A percentile compares a stretch with the other conserved stretches of the same genome.
These are phyloP conservation scores for Brassica balearica DNA, from an alignment of 441 rosid genomes.

Conservation along the genomic window DNA sequence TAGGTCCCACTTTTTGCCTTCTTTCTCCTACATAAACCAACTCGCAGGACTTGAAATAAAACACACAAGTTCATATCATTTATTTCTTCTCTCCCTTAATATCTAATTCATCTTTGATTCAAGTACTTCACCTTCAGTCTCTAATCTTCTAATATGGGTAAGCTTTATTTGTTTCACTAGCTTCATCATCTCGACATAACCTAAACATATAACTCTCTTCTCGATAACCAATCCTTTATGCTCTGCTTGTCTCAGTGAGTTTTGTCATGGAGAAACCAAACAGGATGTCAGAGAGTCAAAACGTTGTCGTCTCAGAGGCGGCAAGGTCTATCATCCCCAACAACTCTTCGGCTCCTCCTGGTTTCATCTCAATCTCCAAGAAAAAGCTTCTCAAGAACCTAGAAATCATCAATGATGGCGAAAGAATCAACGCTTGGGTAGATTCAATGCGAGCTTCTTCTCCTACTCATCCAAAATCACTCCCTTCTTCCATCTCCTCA, in stretches of 20 bases:
- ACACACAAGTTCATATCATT: slow-evolving; percentile 1
- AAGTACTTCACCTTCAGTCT: too few relatives aligned
- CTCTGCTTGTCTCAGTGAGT: slow-evolving; percentile 31
- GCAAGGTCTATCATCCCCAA: slow-evolving; percentile 36
- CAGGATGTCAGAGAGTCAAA: slow-evolving; percentile 30
- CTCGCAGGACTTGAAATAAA: neutral
- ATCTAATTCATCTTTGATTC: too few relatives aligned
- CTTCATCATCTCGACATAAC: neutral
- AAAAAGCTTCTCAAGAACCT: slow-evolving; percentile 64
- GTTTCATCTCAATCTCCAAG: slow-evolving; percentile 14
- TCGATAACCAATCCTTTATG: neutral
- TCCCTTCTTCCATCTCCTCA: slow-evolving; percentile 45
- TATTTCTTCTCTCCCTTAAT: neutral
- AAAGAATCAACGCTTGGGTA: slow-evolving; percentile 77
- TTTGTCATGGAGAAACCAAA: slow-evolving; percentile 36
- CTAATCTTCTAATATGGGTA: neutral
- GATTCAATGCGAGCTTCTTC: slow-evolving; percentile 93
- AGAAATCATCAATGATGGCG: slow-evolving; percentile 67
- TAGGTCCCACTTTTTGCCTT: slow-evolving; percentile 12
- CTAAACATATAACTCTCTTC: neutral
- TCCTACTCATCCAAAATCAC: slow-evolving; percentile 76
- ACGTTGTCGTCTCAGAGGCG: slow-evolving; percentile 39
- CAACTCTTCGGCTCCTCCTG: slow-evolving; percentile 41
- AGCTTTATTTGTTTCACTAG: neutral
- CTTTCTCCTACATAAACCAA: slow-evolving; percentile 36